Evolutionary conservation across 108 stramenopile genomes (phyloP), one percentile per base, ranked within the genome.

Genomic region (Cyclotella choctawhatcheeana): DNA sequence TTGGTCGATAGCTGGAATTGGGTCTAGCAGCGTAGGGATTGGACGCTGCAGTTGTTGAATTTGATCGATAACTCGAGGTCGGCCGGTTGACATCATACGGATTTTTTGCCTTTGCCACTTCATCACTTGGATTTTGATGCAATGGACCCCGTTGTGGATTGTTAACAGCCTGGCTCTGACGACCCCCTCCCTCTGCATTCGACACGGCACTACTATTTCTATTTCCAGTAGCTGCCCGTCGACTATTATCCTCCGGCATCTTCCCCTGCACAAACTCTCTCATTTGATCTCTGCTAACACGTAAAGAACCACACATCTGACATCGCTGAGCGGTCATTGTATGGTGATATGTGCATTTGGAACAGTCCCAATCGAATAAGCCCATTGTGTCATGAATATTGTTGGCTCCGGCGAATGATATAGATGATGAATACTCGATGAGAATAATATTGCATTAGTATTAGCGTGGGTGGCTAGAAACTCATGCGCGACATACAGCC

Each of bases 231-330:
- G 3, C 22, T 29, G 62, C 44, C n/a, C n/a, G n/a, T n/a, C n/a
- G 37, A 12, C 37, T 40, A 12, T 40, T 40, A 12, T 40, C 37
- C 12, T n/a, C 8, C 5, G 21, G 8, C 10, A 27, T 53, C 27
- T 73, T 74, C 0, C 85, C 84, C 35, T 37, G 13, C 22, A 87
- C 77, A 76, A 87, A 90, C 37, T 82, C 81, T 20, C 71, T 53
- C 88, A 92, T 88, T 73, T 89, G 78, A 52, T 81, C 47, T 22
- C 67, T 59, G 18, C 76, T 53, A 1, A 79, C 79, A 18, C 89
- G 78, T 10, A 93, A 67, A 2, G 84, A 73, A 22, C 67, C 53
- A 79, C 93, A 95, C 94, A 95, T 95, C 65, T 61, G 65, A 71
- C 94, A 95, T 67, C 94, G 82, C 5, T 82, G 64, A 16, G 55